phyloP scores from a whole-genome alignment of 495 filamentous ascomycete genomes.

The Aspergillus hancockii region DNA sequence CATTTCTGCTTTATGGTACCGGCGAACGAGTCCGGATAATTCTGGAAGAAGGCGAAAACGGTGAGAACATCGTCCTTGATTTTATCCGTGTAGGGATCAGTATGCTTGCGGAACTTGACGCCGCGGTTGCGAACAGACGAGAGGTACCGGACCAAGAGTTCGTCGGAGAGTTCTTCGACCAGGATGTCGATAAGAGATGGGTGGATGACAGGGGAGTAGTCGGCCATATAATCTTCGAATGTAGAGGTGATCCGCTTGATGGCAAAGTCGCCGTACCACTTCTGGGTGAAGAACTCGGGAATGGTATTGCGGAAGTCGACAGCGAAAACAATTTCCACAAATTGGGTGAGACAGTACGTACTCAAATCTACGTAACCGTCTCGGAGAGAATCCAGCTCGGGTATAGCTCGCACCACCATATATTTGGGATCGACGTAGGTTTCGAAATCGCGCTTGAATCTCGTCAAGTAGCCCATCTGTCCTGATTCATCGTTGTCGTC shows the following conservation, averaged over 20 bases:
- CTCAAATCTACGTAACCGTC: slow-evolving; percentile 93
- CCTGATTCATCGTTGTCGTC: slow-evolving; percentile 75
- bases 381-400: slow-evolving; percentile 70
- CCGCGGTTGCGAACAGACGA: slow-evolving; percentile 81
- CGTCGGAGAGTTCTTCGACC: slow-evolving; percentile 87
- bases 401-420: slow-evolving; percentile 64
- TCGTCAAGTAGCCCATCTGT: slow-evolving; percentile 72
- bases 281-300: slow-evolving; percentile 84
- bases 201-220: slow-evolving; percentile 80
- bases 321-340: slow-evolving; percentile 79
- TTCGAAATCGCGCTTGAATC: slow-evolving; percentile 77
- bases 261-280: slow-evolving; percentile 80
- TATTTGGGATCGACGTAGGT: slow-evolving; percentile 79
- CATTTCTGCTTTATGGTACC: slow-evolving; percentile 82
- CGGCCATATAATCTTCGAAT: slow-evolving; percentile 88
- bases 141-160: slow-evolving; percentile 86
- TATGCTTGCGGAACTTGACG: slow-evolving; percentile 77
- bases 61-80: slow-evolving; percentile 86
- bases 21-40: slow-evolving; percentile 65
- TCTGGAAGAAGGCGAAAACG: slow-evolving; percentile 71
- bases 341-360: slow-evolving; percentile 84
- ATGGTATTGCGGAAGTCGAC: slow-evolving; percentile 82
- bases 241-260: slow-evolving; percentile 90
- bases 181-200: slow-evolving; percentile 83
- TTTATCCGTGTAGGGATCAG: slow-evolving; percentile 82